These are phyloP conservation scores for Cladosporium velox DNA, from an alignment of 2,329 filamentous ascomycete species.

Conservation along the genomic window DNA sequence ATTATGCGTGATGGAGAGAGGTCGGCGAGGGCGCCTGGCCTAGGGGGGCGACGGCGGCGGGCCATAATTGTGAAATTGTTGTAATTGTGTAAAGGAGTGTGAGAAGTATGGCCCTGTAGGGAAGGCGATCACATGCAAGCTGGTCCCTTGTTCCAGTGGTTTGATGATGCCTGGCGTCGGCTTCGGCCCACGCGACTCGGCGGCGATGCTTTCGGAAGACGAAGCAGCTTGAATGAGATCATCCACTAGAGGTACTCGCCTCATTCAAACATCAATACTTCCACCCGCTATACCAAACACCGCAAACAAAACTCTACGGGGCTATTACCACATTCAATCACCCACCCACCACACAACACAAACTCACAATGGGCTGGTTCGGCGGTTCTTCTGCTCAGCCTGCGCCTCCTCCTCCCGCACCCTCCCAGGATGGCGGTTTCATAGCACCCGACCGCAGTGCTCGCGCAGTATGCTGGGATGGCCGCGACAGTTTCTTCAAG, in stretches of 20 bases:
- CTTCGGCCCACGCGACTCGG: constrained; percentile 1
- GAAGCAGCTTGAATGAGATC: not conserved
- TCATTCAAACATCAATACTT: not conserved
- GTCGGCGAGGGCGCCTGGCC: constrained; percentile 66
- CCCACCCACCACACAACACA: constrained; percentile 2
- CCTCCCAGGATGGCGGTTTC: constrained; percentile 58
- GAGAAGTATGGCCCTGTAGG: not conserved
- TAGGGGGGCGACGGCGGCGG: constrained; percentile 62
- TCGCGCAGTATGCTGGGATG: constrained; percentile 83
- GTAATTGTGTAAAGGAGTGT: constrained; percentile 10
- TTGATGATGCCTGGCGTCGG: constrained; percentile 10
- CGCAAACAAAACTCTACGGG: not conserved
- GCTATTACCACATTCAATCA: not conserved
- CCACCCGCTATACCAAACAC: not conserved
- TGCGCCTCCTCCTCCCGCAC: constrained; percentile 25
- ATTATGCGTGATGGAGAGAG: constrained; percentile 68
- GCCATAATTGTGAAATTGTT: constrained; percentile 46
- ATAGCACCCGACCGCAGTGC: constrained; percentile 84
- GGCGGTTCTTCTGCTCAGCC: constrained; percentile 33
- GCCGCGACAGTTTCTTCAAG: constrained; percentile 81
- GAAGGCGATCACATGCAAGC: not conserved
- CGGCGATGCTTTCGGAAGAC: constrained; percentile 1
- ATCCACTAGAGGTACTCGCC: not conserved
- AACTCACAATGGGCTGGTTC: constrained; percentile 39
- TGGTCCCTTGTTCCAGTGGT: constrained; percentile 4